Percentiles rank a stretch among this genome's conserved stretches.
phyloP scores from a whole-genome alignment of 805 yeast genomes.

The Ogataea glucozyma region DNA sequence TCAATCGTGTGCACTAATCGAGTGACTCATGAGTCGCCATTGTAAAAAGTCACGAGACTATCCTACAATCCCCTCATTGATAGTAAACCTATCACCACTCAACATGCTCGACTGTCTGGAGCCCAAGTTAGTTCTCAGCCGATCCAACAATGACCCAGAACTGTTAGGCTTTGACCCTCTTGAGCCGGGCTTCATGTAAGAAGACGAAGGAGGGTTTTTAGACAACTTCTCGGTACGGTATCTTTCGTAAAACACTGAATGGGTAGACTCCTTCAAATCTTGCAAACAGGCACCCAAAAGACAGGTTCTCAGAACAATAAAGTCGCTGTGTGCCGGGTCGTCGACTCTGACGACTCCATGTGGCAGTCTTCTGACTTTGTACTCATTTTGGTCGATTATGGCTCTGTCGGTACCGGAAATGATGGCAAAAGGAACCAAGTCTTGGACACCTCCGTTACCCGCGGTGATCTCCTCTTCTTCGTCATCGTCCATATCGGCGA shows the following conservation, averaged over 20 bases:
- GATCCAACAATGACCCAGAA: conserved; percentile 25
- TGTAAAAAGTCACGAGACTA: too few relatives aligned
- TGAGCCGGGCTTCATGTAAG: conserved; percentile 16
- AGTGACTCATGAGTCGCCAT: too few relatives aligned
- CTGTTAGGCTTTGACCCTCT: conserved; percentile 22
- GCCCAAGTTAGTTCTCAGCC: conserved; percentile 24
- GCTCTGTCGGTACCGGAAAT: conserved; percentile 80
- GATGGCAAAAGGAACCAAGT: conserved; percentile 79
- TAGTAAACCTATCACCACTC: conserved; percentile 20
- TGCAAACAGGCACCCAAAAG: conserved; percentile 78
- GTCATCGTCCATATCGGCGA: conserved; percentile 33
- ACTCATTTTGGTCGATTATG: conserved; percentile 65
- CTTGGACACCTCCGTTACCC: conserved; percentile 24
- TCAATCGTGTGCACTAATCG: too few relatives aligned
- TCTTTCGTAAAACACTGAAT: conserved; percentile 72
- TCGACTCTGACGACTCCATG: conserved; percentile 87
- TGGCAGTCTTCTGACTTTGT: conserved; percentile 78
- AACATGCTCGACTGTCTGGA: conserved; percentile 27
- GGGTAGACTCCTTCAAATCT: conserved; percentile 75
- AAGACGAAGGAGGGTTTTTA: conserved; percentile 17
- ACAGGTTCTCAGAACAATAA: conserved; percentile 70
- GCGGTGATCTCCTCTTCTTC: conserved; percentile 18
- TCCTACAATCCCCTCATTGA: conserved; percentile 23
- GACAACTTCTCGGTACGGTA: conserved; percentile 56
- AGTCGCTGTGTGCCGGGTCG: conserved; percentile 79